phyloP scores from a whole-genome alignment of 2,329 filamentous ascomycete species.

The Thermoascus crustaceus region DNA sequence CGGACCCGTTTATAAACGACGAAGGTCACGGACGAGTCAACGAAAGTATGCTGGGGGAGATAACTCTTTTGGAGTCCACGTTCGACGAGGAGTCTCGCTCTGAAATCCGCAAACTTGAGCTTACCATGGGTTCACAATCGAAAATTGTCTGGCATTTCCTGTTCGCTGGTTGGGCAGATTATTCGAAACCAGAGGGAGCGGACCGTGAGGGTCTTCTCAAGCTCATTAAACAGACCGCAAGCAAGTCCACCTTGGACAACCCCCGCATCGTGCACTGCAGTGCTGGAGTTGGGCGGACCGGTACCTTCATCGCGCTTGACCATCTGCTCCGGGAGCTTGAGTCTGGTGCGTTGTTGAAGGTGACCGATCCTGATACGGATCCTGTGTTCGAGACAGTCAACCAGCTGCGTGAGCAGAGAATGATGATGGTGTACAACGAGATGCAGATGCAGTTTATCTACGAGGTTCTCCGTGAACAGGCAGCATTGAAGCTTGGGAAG shows the following conservation, averaged over 20 bases:
- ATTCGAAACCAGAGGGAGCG: constrained; percentile 61
- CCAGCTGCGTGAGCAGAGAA: constrained; percentile 71
- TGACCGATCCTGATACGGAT: constrained; percentile 47
- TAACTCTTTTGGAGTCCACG: constrained; percentile 52
- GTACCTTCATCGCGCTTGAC: constrained; percentile 94
- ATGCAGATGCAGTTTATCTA: constrained; percentile 83
- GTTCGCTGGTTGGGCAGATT: constrained; percentile 85
- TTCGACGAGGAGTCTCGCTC: constrained; percentile 52
- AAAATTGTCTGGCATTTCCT: constrained; percentile 74
- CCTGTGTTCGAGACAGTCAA: constrained; percentile 74
- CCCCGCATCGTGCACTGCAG: constrained; percentile 82
- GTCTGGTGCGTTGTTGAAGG: constrained; percentile 56
- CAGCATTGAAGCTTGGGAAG: constrained; percentile 26
- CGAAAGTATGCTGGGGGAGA: constrained; percentile 54
- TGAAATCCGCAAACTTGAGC: constrained; percentile 64
- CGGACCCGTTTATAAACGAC: constrained; percentile 43
- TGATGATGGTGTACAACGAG: constrained; percentile 92
- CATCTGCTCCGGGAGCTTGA: constrained; percentile 77
- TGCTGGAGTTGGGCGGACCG: constrained; percentile 86
- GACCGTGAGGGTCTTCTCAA: constrained; percentile 44
- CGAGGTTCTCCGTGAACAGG: constrained; percentile 62
- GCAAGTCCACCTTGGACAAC: constrained; percentile 45
- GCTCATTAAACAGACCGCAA: constrained; percentile 42
- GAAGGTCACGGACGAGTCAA: constrained; percentile 57
- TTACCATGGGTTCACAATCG: constrained; percentile 43